Evolutionary conservation across 768 basidiomycete species (phyloP).

Genomic region (Kondoa subrosea): DNA sequence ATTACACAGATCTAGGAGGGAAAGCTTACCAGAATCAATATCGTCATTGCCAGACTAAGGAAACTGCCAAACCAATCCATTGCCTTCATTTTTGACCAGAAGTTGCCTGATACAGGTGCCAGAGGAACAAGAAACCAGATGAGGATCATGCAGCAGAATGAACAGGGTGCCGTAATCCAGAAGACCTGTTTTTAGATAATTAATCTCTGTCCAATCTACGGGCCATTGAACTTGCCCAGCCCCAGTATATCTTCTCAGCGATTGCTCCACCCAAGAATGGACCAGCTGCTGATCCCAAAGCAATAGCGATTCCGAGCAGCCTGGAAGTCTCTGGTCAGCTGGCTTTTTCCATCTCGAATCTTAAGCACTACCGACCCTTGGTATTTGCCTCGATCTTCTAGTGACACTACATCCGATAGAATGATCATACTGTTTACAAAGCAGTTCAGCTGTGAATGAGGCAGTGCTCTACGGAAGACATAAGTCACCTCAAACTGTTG

Average conservation of each 20-base stretch:
- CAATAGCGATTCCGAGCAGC: conserved; percentile 25
- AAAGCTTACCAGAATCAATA: conserved; percentile 25
- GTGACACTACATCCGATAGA: conserved; percentile 28
- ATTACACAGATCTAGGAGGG: background rate
- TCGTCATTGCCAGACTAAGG: conserved; percentile 23
- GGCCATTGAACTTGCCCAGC: conserved; percentile 22
- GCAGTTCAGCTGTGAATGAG: too few relatives aligned
- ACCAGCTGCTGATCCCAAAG: conserved; percentile 13
- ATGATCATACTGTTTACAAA: too few relatives aligned
- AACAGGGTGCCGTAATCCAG: conserved; percentile 25
- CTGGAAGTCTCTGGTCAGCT: background rate
- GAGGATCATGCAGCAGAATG: conserved; percentile 20
- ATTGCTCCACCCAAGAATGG: conserved; percentile 26
- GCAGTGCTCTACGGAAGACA: too few relatives aligned
- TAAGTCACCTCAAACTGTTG: conserved; percentile 28
- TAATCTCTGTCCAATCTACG: background rate
- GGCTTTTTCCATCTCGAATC: too few relatives aligned
- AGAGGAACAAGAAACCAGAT: conserved; percentile 28
- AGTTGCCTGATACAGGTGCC: conserved; percentile 24
- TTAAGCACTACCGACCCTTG: conserved; percentile 14
- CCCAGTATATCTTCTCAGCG: conserved; percentile 25
- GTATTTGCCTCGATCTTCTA: conserved; percentile 29
- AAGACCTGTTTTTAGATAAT: background rate
- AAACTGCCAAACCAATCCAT: conserved; percentile 30
- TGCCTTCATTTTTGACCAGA: conserved; percentile 22